phyloP scores from a whole-genome alignment of 192 early-diverging fungal species.

The Backusella parvicylindrica region DNA sequence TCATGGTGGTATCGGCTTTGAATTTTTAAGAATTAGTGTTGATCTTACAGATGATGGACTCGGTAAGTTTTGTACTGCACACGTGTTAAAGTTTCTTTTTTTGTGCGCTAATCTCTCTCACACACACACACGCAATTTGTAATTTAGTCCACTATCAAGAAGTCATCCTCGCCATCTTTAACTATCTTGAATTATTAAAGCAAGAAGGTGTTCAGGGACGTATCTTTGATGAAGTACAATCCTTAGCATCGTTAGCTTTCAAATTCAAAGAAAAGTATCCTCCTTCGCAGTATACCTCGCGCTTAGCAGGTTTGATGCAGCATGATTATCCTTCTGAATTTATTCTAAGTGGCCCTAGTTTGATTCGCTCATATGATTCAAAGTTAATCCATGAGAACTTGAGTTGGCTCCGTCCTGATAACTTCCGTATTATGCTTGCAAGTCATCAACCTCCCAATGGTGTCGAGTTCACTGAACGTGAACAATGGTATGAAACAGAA shows the following conservation, averaged over 20 bases:
- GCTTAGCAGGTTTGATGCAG: conserved; percentile 74
- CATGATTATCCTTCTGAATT: conserved; percentile 61
- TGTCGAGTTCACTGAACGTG: conserved; percentile 50
- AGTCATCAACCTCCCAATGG: conserved; percentile 40
- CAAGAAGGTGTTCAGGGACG: conserved; percentile 64
- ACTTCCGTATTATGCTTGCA: conserved; percentile 54
- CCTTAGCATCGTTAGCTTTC: conserved; percentile 48
- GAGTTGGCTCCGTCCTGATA: conserved; percentile 54
- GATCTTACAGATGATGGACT: conserved; percentile 75
- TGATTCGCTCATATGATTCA: conserved; percentile 55
- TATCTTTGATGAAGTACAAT: conserved; percentile 78
- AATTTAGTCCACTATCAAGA: conserved; percentile 67
- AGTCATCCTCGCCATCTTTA: conserved; percentile 77
- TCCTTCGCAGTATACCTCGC: conserved; percentile 59
- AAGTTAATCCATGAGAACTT: conserved; percentile 62
- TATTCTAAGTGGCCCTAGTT: conserved; percentile 54
- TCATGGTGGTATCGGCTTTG: conserved; percentile 45
- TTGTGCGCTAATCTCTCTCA: conserved; percentile 40
- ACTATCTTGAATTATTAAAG: conserved; percentile 84
- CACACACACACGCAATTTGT: conserved; percentile 20
- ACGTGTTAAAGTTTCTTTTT: conserved; percentile 23
- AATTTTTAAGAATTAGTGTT: conserved; percentile 71
- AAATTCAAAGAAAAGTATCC: conserved; percentile 70
- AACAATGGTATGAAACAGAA: conserved; percentile 79
- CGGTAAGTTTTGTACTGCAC: conserved; percentile 50